Evolutionary conservation across 2,329 filamentous ascomycete species (phyloP), one percentile per base, ranked within the genome.

Genomic region (Exophiala oligosperma): DNA sequence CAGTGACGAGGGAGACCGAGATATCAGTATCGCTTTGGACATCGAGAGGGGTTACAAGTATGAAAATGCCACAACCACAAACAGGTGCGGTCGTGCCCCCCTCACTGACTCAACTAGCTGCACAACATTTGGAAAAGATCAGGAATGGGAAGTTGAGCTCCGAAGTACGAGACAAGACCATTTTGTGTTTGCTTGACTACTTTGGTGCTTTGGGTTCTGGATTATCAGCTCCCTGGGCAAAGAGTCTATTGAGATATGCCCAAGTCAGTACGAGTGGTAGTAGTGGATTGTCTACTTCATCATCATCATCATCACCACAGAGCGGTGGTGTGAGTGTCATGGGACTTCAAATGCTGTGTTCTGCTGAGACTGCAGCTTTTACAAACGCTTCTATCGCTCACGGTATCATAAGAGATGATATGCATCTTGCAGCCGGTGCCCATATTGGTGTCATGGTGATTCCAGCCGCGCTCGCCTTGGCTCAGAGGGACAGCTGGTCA

Each of bases 381-480:
- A 26, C 41, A n/a, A 57, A 61, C 26, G 55, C 59, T 24, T 37
- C 54, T 4, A 21, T 61, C 32, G 54, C 59, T 6, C 54, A 61
- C 50, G 53, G 55, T 26, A 48, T 37, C 26, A 52, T 60, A 32
- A 47, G 57, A 24, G 57, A 60, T 53, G 57, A 60, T 35, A 60
- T 60, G 57, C 57, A 60, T 48, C 37, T 60, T 24, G 47, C 17
- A 7, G 35, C 57, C 3, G 40, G 52, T 17, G 32, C 57, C 5
- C 57, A 60, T 21, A 60, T 60, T 4, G 57, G 57, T 1, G 29
- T 32, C 21, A 56, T 60, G 24, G 57, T 60, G 17, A 60, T 60
- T n/a, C 41, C 51, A 9, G 17, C 56, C 21, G 44, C 32, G 26
- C 35, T 59, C 9, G 51, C 56, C 12, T n/a, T 59, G 23, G 41